phyloP scores from a whole-genome alignment of 1,139 yeast species.

The Candida sanyaensis region DNA sequence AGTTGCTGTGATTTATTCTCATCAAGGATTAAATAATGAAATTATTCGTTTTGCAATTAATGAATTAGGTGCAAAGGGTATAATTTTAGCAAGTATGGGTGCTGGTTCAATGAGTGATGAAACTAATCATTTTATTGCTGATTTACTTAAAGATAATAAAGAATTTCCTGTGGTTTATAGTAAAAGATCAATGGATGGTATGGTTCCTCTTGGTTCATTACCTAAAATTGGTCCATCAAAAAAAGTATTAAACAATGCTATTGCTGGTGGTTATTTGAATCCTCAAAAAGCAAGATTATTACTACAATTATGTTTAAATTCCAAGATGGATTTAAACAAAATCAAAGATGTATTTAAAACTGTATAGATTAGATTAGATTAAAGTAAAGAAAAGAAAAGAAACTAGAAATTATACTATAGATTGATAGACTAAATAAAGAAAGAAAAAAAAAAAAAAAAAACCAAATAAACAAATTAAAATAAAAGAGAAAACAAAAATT shows the following conservation, averaged over 20 bases:
- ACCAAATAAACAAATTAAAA: background rate
- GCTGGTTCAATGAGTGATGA: conserved; percentile 63
- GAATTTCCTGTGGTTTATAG: conserved; percentile 61
- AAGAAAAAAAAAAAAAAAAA: background rate
- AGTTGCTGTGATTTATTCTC: conserved; percentile 57
- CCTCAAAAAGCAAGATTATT: conserved; percentile 68
- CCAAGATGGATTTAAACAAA: conserved; percentile 37
- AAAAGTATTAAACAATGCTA: conserved; percentile 26
- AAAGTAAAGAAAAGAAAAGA: background rate
- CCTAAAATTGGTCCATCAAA: conserved; percentile 30
- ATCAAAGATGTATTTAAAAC: conserved; percentile 52
- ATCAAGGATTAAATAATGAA: conserved; percentile 57
- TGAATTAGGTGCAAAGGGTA: conserved; percentile 48
- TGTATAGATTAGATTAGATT: conserved; percentile 24
- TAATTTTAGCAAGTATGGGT: conserved; percentile 70
- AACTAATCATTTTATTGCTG: conserved; percentile 45
- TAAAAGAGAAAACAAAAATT: background rate
- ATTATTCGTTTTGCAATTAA: conserved; percentile 47
- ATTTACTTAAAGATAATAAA: conserved; percentile 24
- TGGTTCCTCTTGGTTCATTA: conserved; percentile 41
- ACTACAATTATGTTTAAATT: conserved; percentile 57
- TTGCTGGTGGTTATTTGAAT: conserved; percentile 68
- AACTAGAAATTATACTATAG: background rate
- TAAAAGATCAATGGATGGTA: conserved; percentile 60
- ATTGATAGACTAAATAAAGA: background rate